A percentile compares a stretch with the other conserved stretches of the same genome.
Conservation (phyloP, 257 asterid genomes). For the Solanum neorickii region DNA sequence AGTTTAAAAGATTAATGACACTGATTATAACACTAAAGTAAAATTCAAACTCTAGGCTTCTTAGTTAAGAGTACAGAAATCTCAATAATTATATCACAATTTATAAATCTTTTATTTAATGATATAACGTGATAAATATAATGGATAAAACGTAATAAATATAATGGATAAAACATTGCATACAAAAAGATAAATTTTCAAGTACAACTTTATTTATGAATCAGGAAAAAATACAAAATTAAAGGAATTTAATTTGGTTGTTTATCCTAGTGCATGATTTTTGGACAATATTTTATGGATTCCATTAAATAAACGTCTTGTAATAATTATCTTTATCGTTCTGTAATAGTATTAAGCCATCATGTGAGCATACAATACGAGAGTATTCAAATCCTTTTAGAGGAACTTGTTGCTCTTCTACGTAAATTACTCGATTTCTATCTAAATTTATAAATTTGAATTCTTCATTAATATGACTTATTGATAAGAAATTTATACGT, state of each 20-base stretch:
- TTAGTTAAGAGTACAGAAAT: neutral
- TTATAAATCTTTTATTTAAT: neutral
- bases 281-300: neutral
- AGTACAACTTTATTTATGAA: neutral
- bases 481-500: neutral
- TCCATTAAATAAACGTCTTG: neutral
- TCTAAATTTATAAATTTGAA: neutral
- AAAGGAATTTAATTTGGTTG: neutral
- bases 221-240: neutral
- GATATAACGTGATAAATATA: no score
- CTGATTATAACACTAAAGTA: no score
- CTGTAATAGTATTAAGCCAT: neutral
- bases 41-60: accelerated
- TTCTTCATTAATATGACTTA: neutral
- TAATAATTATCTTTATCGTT: neutral
- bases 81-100: no score
- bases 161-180: neutral
- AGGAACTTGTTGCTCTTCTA: neutral
- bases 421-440: neutral
- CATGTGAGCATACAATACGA: neutral
- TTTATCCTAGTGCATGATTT: neutral
- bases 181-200: neutral
- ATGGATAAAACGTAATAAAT: neutral
- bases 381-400: no score
- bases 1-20: no score